Base-by-base conservation (phyloP, 495 filamentous ascomycete genomes). In the Thozetella sp. region DNA sequence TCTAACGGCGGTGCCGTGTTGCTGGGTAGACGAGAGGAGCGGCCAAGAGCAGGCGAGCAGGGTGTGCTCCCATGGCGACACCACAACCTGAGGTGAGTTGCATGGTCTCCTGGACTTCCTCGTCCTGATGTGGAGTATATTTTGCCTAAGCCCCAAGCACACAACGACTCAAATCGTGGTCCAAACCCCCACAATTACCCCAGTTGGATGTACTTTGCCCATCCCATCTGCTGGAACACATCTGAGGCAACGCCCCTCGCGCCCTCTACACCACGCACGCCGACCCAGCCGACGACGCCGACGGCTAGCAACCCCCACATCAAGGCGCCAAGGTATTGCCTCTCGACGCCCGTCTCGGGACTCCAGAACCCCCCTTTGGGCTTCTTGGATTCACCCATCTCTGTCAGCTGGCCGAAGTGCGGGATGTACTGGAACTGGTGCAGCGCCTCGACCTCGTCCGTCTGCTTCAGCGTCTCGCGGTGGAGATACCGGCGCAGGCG, bases 341-440 rank as follows among this genome's bases (percentile, higher is more conserved):
- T 58, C 53, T 69, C 67, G 22, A 56, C 56, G 22, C 63, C 59
- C 1, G 43, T 61, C 22, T 25, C 56, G 15, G 23, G 24, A n/a
- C 40, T 34, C 43, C 24, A 50, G 13, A 26, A 37, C 2, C 27
- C 25, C 17, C 27, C 23, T 11, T 27, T 23, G 2, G n/a, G 26
- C 17, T 26, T 48, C 11, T 20, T 60, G 9, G 30, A 22, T 1
- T 6, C 9, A 1, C 59, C 66, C 20, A 62, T 58, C 26, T 58
- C 65, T 12, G 69, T 72, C 45, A 63, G 60, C 30, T 61, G 59
- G n/a, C 60, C 65, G 37, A 67, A 61, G 17, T 62, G 60, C 17
- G 89, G 88, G 6, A 90, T 71, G 66, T 88, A 90, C 67, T 89
- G 86, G 70, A 90, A 88, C 20, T 85, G 82, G 59, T 88, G 89